These are phyloP conservation scores for Chrysochromulina tobinii DNA, from an alignment of 78 protist genomes.

Conservation along the genomic window DNA sequence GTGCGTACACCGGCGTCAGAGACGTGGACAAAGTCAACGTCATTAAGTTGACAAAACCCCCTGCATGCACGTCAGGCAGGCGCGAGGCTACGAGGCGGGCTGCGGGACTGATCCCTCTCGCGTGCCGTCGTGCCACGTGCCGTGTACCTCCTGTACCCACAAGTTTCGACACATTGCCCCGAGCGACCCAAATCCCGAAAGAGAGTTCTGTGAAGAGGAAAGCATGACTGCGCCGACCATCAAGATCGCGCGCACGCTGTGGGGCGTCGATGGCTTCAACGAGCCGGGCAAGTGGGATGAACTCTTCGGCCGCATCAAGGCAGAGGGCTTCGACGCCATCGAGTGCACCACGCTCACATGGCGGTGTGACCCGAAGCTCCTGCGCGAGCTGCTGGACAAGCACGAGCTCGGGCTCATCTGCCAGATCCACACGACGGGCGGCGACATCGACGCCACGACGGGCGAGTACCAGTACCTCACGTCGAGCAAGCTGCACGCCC, in stretches of 20 bases:
- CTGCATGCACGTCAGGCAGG: no score
- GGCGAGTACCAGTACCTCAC: background rate
- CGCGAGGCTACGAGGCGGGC: no score
- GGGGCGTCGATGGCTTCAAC: background rate
- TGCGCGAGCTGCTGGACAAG: background rate
- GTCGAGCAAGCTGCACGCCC: background rate
- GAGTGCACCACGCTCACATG: background rate
- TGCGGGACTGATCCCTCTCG: no score
- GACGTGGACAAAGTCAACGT: no score
- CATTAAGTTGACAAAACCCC: no score
- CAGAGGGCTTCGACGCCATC: background rate
- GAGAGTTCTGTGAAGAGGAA: no score
- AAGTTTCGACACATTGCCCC: no score
- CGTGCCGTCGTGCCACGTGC: no score
- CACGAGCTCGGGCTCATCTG: background rate
- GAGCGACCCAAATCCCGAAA: no score
- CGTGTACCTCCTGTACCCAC: no score
- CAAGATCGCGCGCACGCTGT: background rate
- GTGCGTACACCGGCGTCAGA: no score
- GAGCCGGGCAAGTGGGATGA: background rate
- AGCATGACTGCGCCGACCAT: background rate
- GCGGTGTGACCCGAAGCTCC: background rate
- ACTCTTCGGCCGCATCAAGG: background rate
- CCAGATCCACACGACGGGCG: slow-evolving; percentile 1
- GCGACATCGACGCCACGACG: background rate